Percentiles rank a stretch among this genome's conserved stretches.
Evolutionary conservation across 2,329 filamentous ascomycete species (phyloP).

Genomic region (Penicillium sp.): DNA sequence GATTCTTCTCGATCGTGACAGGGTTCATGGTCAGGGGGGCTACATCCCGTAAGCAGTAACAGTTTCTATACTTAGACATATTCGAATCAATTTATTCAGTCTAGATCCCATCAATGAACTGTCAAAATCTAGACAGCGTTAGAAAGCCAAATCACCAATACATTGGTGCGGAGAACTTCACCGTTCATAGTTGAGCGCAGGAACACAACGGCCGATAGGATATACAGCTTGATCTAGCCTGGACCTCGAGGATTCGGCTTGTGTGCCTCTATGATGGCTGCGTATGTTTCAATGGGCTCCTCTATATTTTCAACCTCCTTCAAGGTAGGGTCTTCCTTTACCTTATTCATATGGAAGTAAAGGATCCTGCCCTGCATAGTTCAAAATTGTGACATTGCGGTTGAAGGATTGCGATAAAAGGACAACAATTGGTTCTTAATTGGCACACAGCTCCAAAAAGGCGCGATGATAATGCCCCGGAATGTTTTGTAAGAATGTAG

Average conservation of each 20-base stretch:
- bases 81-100: neutral
- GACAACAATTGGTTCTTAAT: neutral
- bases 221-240: neutral
- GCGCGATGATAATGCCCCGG: neutral
- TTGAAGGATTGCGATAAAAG: neutral
- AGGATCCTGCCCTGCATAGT: too few species aligned
- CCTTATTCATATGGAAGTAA: neutral
- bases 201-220: neutral
- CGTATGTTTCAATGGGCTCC: neutral
- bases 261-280: neutral
- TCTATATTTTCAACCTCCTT: neutral
- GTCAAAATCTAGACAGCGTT: neutral
- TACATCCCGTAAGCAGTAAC: slow-evolving; percentile 30
- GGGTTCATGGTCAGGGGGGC: slow-evolving; percentile 43
- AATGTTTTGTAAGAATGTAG: neutral
- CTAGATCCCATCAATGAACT: neutral
- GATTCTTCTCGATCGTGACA: slow-evolving; percentile 29
- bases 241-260: neutral
- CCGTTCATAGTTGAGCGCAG: neutral
- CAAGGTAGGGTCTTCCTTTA: neutral
- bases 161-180: neutral
- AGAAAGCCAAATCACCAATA: neutral
- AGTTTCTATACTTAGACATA: neutral
- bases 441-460: neutral
- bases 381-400: too few species aligned